phyloP scores from a whole-genome alignment of 495 filamentous ascomycete species.

The Bathelium albidoporum region DNA sequence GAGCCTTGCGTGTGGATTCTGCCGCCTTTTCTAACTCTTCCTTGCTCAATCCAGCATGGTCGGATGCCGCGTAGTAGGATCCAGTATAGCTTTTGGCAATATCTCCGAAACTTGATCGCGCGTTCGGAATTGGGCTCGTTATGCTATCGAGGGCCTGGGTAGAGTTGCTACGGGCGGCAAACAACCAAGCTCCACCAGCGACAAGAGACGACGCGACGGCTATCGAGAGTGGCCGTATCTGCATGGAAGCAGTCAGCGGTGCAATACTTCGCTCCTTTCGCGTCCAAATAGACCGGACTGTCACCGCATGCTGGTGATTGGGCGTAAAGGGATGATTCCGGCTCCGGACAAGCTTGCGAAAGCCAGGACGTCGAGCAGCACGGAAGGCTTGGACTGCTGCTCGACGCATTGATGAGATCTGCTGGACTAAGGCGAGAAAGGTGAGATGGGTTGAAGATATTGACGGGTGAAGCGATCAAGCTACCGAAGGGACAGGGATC shows the following conservation, averaged over 20 bases:
- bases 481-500: too few species aligned
- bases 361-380: conserved; percentile 47
- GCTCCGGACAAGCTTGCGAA: conserved; percentile 42
- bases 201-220: conserved; percentile 52
- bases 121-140: conserved; percentile 4
- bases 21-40: conserved; percentile 7
- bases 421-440: not conserved
- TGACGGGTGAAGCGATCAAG: too few species aligned
- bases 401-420: conserved; percentile 47
- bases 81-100: not conserved
- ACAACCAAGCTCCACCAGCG: conserved; percentile 55
- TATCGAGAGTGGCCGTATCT: conserved; percentile 52
- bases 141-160: conserved; percentile 9
- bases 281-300: conserved; percentile 35
- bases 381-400: conserved; percentile 51
- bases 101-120: conserved; percentile 22
- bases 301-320: conserved; percentile 34
- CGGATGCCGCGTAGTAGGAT: conserved; percentile 16
- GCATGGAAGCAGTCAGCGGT: conserved; percentile 47
- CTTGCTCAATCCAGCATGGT: conserved; percentile 19
- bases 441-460: not conserved
- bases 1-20: conserved; percentile 33
- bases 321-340: conserved; percentile 37
- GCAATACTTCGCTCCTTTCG: conserved; percentile 29
- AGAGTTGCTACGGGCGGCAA: conserved; percentile 38